These are phyloP conservation scores for Yarrowia galli DNA, from an alignment of 1,139 yeast genomes.

Conservation along the genomic window DNA sequence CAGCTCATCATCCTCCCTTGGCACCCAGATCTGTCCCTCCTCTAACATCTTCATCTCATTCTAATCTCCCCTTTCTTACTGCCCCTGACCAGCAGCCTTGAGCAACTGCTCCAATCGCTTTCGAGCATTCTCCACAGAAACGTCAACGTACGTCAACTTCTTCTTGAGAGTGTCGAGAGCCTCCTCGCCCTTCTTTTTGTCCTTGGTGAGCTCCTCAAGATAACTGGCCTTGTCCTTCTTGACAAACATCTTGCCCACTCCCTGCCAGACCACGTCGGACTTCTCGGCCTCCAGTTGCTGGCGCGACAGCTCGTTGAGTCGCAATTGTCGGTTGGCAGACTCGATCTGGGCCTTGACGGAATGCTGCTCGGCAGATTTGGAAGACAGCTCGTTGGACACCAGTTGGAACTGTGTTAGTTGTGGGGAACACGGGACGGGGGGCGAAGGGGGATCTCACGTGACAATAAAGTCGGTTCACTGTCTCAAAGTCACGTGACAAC, in stretches of 20 bases:
- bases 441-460: neutral
- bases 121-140: slow-evolving; percentile 77
- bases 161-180: slow-evolving; percentile 67
- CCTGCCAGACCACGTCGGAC: slow-evolving; percentile 72
- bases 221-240: slow-evolving; percentile 57
- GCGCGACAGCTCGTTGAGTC: slow-evolving; percentile 63
- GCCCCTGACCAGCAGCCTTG: slow-evolving; percentile 34
- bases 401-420: slow-evolving; percentile 37
- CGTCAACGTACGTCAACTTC: slow-evolving; percentile 74
- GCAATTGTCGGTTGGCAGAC: slow-evolving; percentile 63
- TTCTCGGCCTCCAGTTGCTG: slow-evolving; percentile 59
- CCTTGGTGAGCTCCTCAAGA: slow-evolving; percentile 58
- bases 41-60: too few species aligned
- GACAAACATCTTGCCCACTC: slow-evolving; percentile 73
- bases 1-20: too few species aligned
- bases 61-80: too few species aligned
- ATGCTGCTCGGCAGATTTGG: slow-evolving; percentile 61
- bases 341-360: slow-evolving; percentile 67
- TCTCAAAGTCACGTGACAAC: neutral
- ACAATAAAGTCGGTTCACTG: too few species aligned
- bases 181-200: slow-evolving; percentile 63
- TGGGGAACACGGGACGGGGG: neutral
- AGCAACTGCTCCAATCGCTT: slow-evolving; percentile 61
- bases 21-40: too few species aligned
- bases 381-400: slow-evolving; percentile 43